Base-by-base conservation (phyloP, 495 filamentous ascomycete species). In the Penicillium simplicissimum region DNA sequence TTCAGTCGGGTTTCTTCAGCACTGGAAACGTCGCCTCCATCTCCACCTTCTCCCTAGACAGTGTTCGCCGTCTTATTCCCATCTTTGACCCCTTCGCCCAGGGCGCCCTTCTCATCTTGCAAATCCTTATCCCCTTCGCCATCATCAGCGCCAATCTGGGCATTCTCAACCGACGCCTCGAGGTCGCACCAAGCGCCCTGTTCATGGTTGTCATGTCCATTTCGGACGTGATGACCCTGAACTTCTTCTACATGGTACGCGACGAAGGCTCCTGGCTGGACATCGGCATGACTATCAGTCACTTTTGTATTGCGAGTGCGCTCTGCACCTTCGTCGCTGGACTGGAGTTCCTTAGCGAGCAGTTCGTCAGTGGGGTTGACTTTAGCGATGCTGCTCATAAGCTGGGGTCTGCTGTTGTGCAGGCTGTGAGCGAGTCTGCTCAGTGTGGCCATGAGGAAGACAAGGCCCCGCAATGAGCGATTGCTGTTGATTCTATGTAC, bases 221-320 rank as follows among this genome's bases (percentile, higher is more conserved):
- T 51, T 90, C 90, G 53, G 96, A 99, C 73, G 86, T 97, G 48
- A 81, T 98, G 67, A 98, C 96, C 5, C 81, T 99, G 57, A 92
- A 95, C 73, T 99, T 99, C 81, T 99, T 99, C 75, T 99, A 89
- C 84, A 88, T 96, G 71, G 96, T 99, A 8, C 87, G 87, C 57
- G 96, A 99, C 70, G 93, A 98, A 71, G 95, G 96, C 0, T 92
- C 87, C 37, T 99, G 96, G 96, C 77, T 99, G 55, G 96, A 99
- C 67, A 99, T 98, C 68, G 96, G 96, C 51, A 94, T 90, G 35
- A 96, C 90, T 1, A 99, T 99, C 61, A 95, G 85, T 66, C 91
- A 97, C 66, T 99, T 97, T 73, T 85, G 85, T 60, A 98, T 99
- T 74, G 93, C 92, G 17, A 96, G 92, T 71, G 63, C 90, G 66